Evolutionary conservation across 495 filamentous ascomycete species (phyloP).

Genomic region (Talaromyces trachyspermus): DNA sequence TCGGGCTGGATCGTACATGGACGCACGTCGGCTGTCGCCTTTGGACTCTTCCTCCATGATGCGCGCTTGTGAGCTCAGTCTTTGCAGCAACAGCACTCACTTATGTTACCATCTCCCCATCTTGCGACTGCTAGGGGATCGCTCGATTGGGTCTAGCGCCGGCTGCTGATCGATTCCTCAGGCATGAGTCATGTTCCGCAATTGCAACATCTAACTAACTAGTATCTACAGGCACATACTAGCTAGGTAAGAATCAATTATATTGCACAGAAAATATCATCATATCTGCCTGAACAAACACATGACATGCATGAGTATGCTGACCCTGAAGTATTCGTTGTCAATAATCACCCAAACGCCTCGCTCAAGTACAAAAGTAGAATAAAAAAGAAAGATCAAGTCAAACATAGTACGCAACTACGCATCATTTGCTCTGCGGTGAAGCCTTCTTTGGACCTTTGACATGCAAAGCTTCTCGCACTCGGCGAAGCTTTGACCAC

Average conservation of each 20-base stretch:
- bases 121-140: no score
- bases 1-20: slow-evolving; percentile 39
- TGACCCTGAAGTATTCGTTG: background rate
- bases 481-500: slow-evolving; percentile 44
- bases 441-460: slow-evolving; percentile 27
- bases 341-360: background rate
- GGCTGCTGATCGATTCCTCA: no score
- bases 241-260: background rate
- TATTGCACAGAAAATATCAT: no score
- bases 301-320: background rate
- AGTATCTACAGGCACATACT: no score
- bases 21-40: slow-evolving; percentile 8
- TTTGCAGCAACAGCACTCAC: background rate
- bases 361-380: background rate
- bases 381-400: background rate
- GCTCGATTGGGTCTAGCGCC: slow-evolving; percentile 12
- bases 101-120: no score
- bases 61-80: slow-evolving; percentile 9
- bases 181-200: slow-evolving; percentile 8
- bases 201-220: no score
- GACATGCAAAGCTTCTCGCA: slow-evolving; percentile 40
- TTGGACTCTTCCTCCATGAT: slow-evolving; percentile 11
- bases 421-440: background rate
- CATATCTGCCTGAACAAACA: no score
- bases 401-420: background rate